Base-by-base conservation (phyloP, 164 flowering plant species). In the Aristolochia fimbriata region DNA sequence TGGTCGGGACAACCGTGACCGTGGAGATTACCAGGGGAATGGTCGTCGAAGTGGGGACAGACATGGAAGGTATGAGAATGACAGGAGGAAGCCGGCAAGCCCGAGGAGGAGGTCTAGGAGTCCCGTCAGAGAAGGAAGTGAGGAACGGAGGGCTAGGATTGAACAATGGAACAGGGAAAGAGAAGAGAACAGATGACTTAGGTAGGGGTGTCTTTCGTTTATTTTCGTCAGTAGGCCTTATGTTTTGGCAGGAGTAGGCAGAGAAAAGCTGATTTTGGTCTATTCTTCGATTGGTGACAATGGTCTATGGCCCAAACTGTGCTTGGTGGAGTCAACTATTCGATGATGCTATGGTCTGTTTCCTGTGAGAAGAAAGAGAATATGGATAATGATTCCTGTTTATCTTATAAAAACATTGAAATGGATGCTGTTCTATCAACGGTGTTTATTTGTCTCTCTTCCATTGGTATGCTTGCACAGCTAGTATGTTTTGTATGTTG, bases 91-190 rank as follows among this genome's bases (percentile, higher is more conserved):
- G 14, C 63, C 60, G 58, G 70, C 65, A 58, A 71, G 73, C 30
- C 71, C 74, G 4, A 65, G 76, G 61, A 30, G 79, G 53, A 30
- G 79, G 60, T 77, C 77, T 61, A 64, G 78, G 63, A 83, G 83
- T 57, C 82, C 82, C 3, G 75, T 57, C 15, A 76, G 94, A 68
- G 91, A 80, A 64, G 86, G 83, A 24, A 87, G 94, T 51, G 91
- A 80, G 67, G 94, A 87, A 51, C 77, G 91, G 1, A 78, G 94
- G 49, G 90, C 94, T 4, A 78, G 82, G 66, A 87, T 87, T 64
- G 94, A 82, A 63, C 86, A 79, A 59, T 86, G 94, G 94, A 86
- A 86, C 47, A 75, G 88, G 63, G 94, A 84, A 59, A 74, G 65
- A 65, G 91, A 87, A 61, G 81, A 73, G 70, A 74, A 65, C 47